Evolutionary conservation across 768 basidiomycete genomes (phyloP).

Genomic region (Stropharia rugosoannulata): DNA sequence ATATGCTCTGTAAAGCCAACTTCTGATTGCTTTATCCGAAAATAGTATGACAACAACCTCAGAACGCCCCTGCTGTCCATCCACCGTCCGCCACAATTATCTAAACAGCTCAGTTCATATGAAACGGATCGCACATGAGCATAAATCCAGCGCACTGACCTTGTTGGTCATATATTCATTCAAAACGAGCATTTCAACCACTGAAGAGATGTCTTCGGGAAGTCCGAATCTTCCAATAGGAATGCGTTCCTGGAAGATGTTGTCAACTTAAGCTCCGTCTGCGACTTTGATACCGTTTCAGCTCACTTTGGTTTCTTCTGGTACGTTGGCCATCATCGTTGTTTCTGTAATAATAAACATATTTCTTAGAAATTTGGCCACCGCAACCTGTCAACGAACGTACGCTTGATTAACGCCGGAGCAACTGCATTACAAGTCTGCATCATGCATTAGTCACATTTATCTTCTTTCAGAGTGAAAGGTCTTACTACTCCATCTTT

Average conservation of each 20-base stretch:
- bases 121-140: neutral
- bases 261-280: no score
- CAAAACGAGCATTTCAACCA: slow-evolving; percentile 48
- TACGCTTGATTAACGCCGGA: slow-evolving; percentile 49
- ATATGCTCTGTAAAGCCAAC: neutral
- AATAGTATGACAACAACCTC: neutral
- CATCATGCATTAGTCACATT: neutral
- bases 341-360: slow-evolving; percentile 31
- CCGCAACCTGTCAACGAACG: neutral
- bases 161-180: slow-evolving; percentile 62
- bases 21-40: no score
- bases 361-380: neutral
- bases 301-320: slow-evolving; percentile 19
- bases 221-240: slow-evolving; percentile 51
- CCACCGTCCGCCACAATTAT: slow-evolving; percentile 50
- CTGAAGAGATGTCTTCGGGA: slow-evolving; percentile 48
- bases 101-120: slow-evolving; percentile 19
- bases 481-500: slow-evolving; percentile 47
- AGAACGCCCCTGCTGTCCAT: slow-evolving; percentile 40
- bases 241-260: slow-evolving; percentile 35
- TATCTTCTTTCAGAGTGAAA: neutral
- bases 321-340: slow-evolving; percentile 43
- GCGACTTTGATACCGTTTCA: no score
- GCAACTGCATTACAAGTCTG: slow-evolving; percentile 55
- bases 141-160: slow-evolving; percentile 24